Evolutionary conservation across 2,329 filamentous ascomycete species (phyloP).

Genomic region (Ascochyta clinopodiicola): DNA sequence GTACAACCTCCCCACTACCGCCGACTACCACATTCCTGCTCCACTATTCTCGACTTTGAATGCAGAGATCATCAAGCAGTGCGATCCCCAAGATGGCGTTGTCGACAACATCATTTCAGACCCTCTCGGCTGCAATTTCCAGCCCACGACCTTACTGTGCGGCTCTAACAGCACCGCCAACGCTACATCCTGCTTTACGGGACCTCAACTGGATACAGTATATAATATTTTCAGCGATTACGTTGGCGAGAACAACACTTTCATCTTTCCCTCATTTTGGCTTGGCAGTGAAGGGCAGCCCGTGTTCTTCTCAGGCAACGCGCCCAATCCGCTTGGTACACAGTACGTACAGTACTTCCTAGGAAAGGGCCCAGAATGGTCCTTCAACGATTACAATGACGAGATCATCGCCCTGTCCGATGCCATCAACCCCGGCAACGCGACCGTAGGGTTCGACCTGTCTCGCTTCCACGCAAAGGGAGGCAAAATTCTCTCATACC

Average conservation of each 20-base stretch:
- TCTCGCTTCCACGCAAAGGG: conserved; percentile 52
- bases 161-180: conserved; percentile 36
- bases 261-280: conserved; percentile 51
- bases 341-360: conserved; percentile 55
- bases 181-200: conserved; percentile 52
- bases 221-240: conserved; percentile 53
- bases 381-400: conserved; percentile 49
- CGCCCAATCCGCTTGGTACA: conserved; percentile 47
- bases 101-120: conserved; percentile 57
- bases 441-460: conserved; percentile 58
- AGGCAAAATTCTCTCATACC: conserved; percentile 52
- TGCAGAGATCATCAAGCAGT: conserved; percentile 56
- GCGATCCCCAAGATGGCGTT: conserved; percentile 58
- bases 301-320: conserved; percentile 48
- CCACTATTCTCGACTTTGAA: conserved; percentile 55
- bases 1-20: conserved; percentile 57
- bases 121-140: conserved; percentile 52
- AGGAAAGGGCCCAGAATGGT: conserved; percentile 47
- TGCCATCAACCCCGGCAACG: conserved; percentile 54
- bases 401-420: conserved; percentile 50
- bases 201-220: conserved; percentile 52
- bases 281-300: conserved; percentile 48
- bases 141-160: conserved; percentile 51
- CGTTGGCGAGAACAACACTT: conserved; percentile 50
- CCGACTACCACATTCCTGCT: conserved; percentile 54